phyloP scores from a whole-genome alignment of 2,329 filamentous ascomycete genomes.

The Sporothrix euskadiensis region DNA sequence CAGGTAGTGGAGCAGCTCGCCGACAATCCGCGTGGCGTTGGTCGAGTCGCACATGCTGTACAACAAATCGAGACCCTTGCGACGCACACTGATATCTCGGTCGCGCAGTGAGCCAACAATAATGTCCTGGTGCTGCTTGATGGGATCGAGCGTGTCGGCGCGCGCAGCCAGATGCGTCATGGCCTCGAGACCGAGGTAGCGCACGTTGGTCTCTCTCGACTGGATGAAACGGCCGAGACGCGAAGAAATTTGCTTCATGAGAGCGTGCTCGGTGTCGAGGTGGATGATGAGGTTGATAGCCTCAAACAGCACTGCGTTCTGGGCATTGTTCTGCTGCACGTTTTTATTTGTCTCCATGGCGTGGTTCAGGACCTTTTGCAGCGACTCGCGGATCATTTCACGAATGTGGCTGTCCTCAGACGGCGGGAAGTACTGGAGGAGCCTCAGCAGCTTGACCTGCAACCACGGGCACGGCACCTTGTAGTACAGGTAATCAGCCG shows the following conservation, averaged over 20 bases:
- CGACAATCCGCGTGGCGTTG: slow-evolving; percentile 92
- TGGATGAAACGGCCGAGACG: slow-evolving; percentile 93
- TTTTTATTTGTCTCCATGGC: slow-evolving; percentile 96
- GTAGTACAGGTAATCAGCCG: slow-evolving; percentile 94
- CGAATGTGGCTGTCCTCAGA: slow-evolving; percentile 93
- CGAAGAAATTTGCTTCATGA: slow-evolving; percentile 95
- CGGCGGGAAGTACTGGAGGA: slow-evolving; percentile 94
- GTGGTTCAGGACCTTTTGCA: slow-evolving; percentile 86
- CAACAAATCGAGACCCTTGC: slow-evolving; percentile 90
- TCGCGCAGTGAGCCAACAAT: slow-evolving; percentile 94
- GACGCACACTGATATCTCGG: slow-evolving; percentile 92
- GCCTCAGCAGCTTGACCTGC: slow-evolving; percentile 86
- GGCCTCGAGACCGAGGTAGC: slow-evolving; percentile 91
- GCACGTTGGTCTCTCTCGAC: slow-evolving; percentile 93
- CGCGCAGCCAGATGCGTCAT: slow-evolving; percentile 97
- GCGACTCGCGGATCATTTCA: slow-evolving; percentile 84
- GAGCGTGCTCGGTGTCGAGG: slow-evolving; percentile 85
- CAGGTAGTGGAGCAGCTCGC: slow-evolving; percentile 88
- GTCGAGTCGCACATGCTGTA: slow-evolving; percentile 99
- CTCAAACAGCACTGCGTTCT: slow-evolving; percentile 96
- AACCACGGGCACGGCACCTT: slow-evolving; percentile 99
- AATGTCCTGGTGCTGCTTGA: slow-evolving; percentile 96
- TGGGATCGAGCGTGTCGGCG: slow-evolving; percentile 90
- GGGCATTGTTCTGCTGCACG: slow-evolving; percentile 98
- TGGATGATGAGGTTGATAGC: slow-evolving; percentile 99